Conservation (phyloP, 345 rosid genomes). For the Pistacia vera region DNA sequence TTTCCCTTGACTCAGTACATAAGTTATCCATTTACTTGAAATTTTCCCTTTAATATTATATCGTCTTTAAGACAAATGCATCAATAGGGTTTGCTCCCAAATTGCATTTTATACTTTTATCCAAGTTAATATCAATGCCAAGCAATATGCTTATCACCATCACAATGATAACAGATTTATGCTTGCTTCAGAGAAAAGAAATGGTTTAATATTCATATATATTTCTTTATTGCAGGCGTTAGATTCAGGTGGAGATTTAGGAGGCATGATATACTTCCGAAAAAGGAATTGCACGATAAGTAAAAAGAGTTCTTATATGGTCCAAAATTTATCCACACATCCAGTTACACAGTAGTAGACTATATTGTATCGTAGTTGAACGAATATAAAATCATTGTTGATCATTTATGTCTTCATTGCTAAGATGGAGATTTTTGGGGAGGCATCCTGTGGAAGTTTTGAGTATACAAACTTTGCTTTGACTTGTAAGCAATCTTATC, state of each 20-base stretch:
- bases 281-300: constrained; percentile 71
- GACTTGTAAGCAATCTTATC: not conserved
- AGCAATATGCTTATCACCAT: not conserved
- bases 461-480: not conserved
- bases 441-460: not conserved
- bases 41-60: not conserved
- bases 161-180: not conserved
- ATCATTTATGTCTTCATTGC: not conserved
- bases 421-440: constrained; percentile 1
- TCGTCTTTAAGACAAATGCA: not conserved
- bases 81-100: not conserved
- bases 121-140: not conserved
- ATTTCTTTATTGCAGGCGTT: constrained; percentile 50
- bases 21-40: not conserved
- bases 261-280: constrained; percentile 78
- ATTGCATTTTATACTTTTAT: not conserved
- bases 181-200: not conserved
- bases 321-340: constrained; percentile 2
- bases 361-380: not conserved
- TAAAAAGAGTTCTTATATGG: constrained; percentile 26
- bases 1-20: not conserved
- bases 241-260: constrained; percentile 77
- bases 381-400: too few relatives aligned
- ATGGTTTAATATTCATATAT: not conserved
- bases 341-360: not conserved